Evolutionary conservation across 2,329 filamentous ascomycete species (phyloP), one percentile per base, ranked within the genome.

Genomic region (Calonectria ilicicola): DNA sequence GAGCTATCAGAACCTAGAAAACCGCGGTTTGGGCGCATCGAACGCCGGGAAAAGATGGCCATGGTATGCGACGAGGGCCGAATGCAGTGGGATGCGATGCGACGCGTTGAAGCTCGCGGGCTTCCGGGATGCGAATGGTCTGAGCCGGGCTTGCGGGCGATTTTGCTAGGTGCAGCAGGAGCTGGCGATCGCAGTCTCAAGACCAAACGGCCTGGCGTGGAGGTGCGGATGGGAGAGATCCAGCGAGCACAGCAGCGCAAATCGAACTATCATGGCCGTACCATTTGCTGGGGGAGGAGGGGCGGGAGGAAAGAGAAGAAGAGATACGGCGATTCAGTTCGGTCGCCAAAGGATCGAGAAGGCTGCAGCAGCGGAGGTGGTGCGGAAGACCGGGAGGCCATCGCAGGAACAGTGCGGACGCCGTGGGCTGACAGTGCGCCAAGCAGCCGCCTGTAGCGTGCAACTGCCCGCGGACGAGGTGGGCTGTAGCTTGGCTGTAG

Each of bases 1-100:
- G 87, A 88, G 80, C 86, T 89, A 77, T 89, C 86, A 46, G 83
- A 82, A 73, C 87, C 88, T 56, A 89, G 81, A 73, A 88, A 89
- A 47, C 88, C 88, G 70, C 87, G 86, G 72, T 89, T 89, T 60
- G 82, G 83, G 71, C 79, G 80, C 71, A 81, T 70, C 19, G 78
- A 74, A 65, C 80, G 74, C 65, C 72, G 76, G 56, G 80, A 78
- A 67, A 82, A 77, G 62, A 79, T 74, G 70, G 79, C 76, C 82
- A 84, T 84, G 70, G 73, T 75, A 40, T 70, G 74, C 64, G 72
- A 74, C 64, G 49, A 74, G 32, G 58, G 49, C 29, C 29, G 69
- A 70, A 63, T 75, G 74, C 70, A 77, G 74, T 67, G 73, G 66
- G 72, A 72, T 29, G 65, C 49, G 65, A 65, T 72, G 72, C 69